A percentile compares a stretch with the other conserved stretches of the same genome.
Conservation (phyloP, 768 basidiomycete species). For the Rhizopogon vinicolor region DNA sequence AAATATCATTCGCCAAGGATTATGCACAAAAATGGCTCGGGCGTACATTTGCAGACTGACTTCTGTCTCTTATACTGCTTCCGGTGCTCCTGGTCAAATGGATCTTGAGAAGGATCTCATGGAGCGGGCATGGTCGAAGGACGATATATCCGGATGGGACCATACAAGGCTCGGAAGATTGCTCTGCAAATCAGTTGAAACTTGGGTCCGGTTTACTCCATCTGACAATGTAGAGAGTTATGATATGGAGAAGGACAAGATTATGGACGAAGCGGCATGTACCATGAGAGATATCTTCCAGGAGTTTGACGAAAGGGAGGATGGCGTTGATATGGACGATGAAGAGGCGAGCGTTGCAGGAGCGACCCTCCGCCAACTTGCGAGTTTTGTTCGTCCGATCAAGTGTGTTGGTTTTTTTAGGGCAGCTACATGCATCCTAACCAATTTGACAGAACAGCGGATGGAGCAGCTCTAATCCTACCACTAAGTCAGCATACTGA, state of each 20-base stretch:
- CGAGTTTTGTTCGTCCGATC: constrained; percentile 50
- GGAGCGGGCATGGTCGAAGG: constrained; percentile 71
- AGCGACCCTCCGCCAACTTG: constrained; percentile 53
- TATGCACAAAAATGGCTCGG: constrained; percentile 59
- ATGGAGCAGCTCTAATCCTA: constrained; percentile 41
- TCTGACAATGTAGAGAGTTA: constrained; percentile 22
- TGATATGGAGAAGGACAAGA: constrained; percentile 41
- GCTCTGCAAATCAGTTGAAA: constrained; percentile 48
- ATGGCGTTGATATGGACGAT: constrained; percentile 51
- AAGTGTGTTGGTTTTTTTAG: constrained; percentile 38
- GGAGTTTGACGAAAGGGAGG: constrained; percentile 64
- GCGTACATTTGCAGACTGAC: constrained; percentile 57
- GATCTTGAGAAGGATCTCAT: constrained; percentile 60
- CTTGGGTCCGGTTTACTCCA: constrained; percentile 47
- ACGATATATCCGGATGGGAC: constrained; percentile 66
- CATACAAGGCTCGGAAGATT: constrained; percentile 51
- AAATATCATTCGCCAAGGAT: constrained; percentile 55
- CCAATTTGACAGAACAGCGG: constrained; percentile 32
- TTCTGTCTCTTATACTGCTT: constrained; percentile 48
- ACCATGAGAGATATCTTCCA: constrained; percentile 70
- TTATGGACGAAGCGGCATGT: constrained; percentile 67
- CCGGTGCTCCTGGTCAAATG: constrained; percentile 56
- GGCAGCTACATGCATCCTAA: constrained; percentile 1
- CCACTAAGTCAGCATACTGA: constrained; percentile 51
- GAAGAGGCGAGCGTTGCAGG: constrained; percentile 67